Base-by-base conservation (phyloP, 352 stramenopile species). In the Phytophthora litchii region DNA sequence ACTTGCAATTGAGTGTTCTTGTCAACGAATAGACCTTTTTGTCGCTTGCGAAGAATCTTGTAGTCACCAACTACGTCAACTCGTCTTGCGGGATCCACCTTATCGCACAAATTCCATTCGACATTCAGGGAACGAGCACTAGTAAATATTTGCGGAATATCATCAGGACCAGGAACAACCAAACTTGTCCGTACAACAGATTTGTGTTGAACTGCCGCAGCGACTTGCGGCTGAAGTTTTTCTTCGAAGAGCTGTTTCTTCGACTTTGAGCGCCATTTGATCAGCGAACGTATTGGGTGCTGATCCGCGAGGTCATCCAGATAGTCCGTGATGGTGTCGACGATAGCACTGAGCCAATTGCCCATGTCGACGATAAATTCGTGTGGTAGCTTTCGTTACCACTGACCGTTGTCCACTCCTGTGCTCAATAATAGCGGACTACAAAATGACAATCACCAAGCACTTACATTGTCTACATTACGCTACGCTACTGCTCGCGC, bases 51-150 rank as follows among this genome's bases (percentile, higher is more conserved):
- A 59, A 83, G 68, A 0, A 83, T 54, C 55, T 86, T 86, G 4
- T 69, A 37, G 50, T 86, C 75, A 2, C 64, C 54, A 0, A 89
- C 77, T 12, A 89, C 77, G 47, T 86, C 73, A 14, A 89, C 77
- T 5, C 72, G 67, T 14, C 77, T 58, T 3, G 72, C 73, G 37
- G 77, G 75, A 36, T 89, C 80, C 50, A 83, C 70, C 32, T 72
- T 80, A 20, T 78, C 62, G 45, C 80, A 89, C 19, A 87, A 29
- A 60, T 89, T 89, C 80, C 75, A 88, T 46, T 87, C 73, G 6
- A 82, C 62, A n/a, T 74, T 84, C 31, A 89, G 63, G 7, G 66
- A 64, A n/a, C 74, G 70, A 50, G 83, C 62, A 3, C 50, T 72
- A 12, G 65, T 84, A 44, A 89, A 89, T 9, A 81, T 64, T 1